Evolutionary conservation across 1,284 basidiomycete species (phyloP).

Genomic region (Phaffia rhodozyma): DNA sequence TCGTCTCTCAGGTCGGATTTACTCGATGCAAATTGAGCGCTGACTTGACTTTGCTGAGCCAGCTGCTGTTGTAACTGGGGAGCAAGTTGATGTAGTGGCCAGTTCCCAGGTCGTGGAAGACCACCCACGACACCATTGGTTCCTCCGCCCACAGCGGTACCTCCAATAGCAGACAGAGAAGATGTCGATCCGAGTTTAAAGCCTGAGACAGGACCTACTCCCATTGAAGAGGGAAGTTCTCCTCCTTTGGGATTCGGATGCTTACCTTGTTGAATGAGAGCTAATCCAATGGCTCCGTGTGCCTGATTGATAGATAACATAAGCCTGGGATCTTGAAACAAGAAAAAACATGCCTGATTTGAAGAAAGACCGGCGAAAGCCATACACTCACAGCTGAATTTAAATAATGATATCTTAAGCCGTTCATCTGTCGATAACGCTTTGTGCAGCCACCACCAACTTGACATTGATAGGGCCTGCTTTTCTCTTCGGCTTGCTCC

Average conservation of each 20-base stretch:
- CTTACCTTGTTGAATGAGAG: slow-evolving; percentile 68
- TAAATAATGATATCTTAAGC: slow-evolving; percentile 39
- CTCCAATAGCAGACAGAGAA: slow-evolving; percentile 3
- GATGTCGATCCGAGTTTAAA: neutral
- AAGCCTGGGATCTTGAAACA: slow-evolving; percentile 55
- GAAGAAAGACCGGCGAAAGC: slow-evolving; percentile 11
- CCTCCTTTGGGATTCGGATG: slow-evolving; percentile 40
- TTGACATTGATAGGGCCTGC: slow-evolving; percentile 76
- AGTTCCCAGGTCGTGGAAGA: neutral
- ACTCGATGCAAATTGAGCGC: slow-evolving; percentile 1
- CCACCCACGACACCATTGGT: neutral
- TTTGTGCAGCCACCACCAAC: slow-evolving; percentile 75
- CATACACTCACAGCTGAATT: no score
- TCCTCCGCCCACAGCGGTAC: neutral
- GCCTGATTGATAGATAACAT: slow-evolving; percentile 35
- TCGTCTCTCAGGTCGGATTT: slow-evolving; percentile 8
- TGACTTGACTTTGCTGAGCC: neutral
- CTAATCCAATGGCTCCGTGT: slow-evolving; percentile 75
- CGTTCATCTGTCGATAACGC: slow-evolving; percentile 93
- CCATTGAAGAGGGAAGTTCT: neutral
- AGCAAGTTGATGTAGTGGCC: neutral
- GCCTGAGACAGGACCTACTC: neutral
- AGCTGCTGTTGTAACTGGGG: neutral
- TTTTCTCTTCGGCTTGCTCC: slow-evolving; percentile 63
- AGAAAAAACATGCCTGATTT: slow-evolving; percentile 30